Evolutionary conservation across 176 grass and related monocot species (phyloP).

Genomic region (Musa troglodytarum): DNA sequence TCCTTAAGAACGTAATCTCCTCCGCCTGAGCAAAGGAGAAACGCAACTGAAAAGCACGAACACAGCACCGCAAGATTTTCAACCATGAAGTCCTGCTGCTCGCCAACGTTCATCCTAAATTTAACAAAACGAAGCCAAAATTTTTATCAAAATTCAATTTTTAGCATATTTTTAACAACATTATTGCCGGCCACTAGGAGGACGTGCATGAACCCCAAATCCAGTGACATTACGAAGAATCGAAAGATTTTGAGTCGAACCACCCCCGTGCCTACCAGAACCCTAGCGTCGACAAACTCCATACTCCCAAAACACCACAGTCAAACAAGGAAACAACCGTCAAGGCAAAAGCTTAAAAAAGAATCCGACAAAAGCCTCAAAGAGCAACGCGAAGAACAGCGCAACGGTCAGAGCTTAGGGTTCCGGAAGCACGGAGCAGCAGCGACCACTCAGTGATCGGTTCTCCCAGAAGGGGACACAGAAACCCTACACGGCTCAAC

Average conservation of each 20-base stretch:
- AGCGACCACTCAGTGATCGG: background rate
- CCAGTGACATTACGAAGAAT: background rate
- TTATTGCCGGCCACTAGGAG: too few relatives aligned
- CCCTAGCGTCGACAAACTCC: background rate
- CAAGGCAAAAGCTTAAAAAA: background rate
- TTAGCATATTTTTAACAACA: too few relatives aligned
- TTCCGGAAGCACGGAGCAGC: background rate
- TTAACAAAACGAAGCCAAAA: background rate
- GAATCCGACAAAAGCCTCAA: background rate
- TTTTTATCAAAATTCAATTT: too few relatives aligned
- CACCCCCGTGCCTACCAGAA: background rate
- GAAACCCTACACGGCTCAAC: constrained; percentile 9
- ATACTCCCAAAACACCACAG: background rate
- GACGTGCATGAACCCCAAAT: background rate
- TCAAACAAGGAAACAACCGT: background rate
- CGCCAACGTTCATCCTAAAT: background rate
- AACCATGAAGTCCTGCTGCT: background rate
- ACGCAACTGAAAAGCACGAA: background rate
- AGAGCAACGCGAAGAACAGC: background rate
- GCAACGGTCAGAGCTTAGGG: background rate
- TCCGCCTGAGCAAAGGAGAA: background rate
- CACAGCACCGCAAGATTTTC: background rate
- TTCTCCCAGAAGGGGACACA: background rate
- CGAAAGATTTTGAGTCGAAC: background rate
- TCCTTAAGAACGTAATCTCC: background rate